A percentile compares a stretch with the other conserved stretches of the same genome.
Evolutionary conservation across 1,139 yeast species (phyloP).

Genomic region (Yamadazyma epiphylla): DNA sequence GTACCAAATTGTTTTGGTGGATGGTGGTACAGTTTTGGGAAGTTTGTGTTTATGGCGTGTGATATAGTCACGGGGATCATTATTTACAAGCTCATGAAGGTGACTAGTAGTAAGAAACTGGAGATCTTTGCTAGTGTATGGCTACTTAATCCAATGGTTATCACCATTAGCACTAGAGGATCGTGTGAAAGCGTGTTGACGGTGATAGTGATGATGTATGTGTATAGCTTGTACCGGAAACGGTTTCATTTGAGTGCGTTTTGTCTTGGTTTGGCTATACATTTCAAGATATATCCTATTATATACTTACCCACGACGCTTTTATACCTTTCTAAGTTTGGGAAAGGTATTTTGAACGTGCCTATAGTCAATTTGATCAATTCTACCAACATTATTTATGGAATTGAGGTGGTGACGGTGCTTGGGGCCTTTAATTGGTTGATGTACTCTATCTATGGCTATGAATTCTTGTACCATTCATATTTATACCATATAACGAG

Average conservation of each 20-base stretch:
- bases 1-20: conserved; percentile 56
- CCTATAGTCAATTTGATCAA: conserved; percentile 41
- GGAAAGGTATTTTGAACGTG: conserved; percentile 18
- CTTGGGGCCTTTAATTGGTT: conserved; percentile 43
- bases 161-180: conserved; percentile 90
- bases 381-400: conserved; percentile 42
- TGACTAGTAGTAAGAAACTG: conserved; percentile 23
- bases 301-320: conserved; percentile 66
- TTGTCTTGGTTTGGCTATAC: conserved; percentile 73
- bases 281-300: conserved; percentile 87
- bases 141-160: conserved; percentile 94
- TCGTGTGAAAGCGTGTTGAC: conserved; percentile 89
- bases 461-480: conserved; percentile 72
- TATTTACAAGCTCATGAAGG: conserved; percentile 40
- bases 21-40: conserved; percentile 67
- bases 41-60: conserved; percentile 67
- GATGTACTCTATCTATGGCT: conserved; percentile 70
- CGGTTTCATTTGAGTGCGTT: conserved; percentile 51
- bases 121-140: conserved; percentile 57
- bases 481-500: conserved; percentile 80
- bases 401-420: conserved; percentile 35
- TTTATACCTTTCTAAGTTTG: conserved; percentile 20
- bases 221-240: conserved; percentile 40
- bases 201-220: conserved; percentile 63
- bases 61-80: conserved; percentile 80